phyloP scores from a whole-genome alignment of 192 early-diverging fungal species.

The Geranomyces variabilis region DNA sequence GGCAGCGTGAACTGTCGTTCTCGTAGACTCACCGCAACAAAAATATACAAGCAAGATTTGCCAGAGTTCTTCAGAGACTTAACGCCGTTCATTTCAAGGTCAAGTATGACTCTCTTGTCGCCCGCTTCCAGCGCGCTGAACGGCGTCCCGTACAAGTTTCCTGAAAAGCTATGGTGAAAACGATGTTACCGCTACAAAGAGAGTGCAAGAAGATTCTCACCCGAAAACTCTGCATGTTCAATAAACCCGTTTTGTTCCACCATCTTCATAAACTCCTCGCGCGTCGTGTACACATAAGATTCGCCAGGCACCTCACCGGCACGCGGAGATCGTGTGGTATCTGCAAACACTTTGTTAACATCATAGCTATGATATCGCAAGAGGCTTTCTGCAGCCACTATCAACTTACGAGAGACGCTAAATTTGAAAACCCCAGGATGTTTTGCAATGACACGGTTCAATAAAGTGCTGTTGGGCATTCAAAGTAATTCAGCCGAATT shows the following conservation, averaged over 20 bases:
- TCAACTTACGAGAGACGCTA: constrained; percentile 70
- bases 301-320: constrained; percentile 46
- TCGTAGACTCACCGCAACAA: constrained; percentile 19
- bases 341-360: constrained; percentile 21
- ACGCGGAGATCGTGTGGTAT: constrained; percentile 46
- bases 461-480: constrained; percentile 10
- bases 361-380: neutral
- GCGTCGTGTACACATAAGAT: constrained; percentile 44
- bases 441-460: constrained; percentile 60
- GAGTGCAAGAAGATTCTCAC: neutral
- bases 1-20: neutral
- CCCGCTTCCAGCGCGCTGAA: constrained; percentile 36
- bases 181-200: no score
- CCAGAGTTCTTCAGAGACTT: constrained; percentile 25
- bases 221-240: constrained; percentile 44
- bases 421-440: constrained; percentile 87
- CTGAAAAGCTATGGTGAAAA: constrained; percentile 4
- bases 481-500: no score
- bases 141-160: constrained; percentile 50
- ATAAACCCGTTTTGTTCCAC: constrained; percentile 35
- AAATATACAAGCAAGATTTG: constrained; percentile 15
- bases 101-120: constrained; percentile 44
- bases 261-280: constrained; percentile 39
- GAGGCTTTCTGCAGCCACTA: constrained; percentile 2
- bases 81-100: constrained; percentile 44